A percentile compares a stretch with the other conserved stretches of the same genome.
Conservation (phyloP, 768 basidiomycete species). For the Trametes sanguinea region DNA sequence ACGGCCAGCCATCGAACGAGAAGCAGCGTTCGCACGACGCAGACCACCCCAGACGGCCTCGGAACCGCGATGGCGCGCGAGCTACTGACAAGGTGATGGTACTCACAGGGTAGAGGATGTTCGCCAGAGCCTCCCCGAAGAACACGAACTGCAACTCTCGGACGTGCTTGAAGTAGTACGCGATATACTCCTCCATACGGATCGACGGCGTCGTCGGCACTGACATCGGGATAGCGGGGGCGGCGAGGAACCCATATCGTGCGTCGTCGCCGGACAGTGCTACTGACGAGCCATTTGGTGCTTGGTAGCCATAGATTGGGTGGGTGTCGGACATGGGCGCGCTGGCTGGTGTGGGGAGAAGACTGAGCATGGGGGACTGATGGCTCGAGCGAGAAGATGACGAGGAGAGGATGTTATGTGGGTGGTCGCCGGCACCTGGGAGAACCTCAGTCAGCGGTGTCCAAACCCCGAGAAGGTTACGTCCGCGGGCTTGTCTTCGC, state of each 20-base stretch:
- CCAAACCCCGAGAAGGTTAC: constrained; percentile 19
- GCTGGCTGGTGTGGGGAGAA: constrained; percentile 34
- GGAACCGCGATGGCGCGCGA: neutral
- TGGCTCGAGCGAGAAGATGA: constrained; percentile 32
- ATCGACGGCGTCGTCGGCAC: constrained; percentile 40
- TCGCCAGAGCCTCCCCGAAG: constrained; percentile 59
- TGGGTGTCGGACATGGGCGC: constrained; percentile 9
- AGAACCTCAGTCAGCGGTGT: constrained; percentile 12
- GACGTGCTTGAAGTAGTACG: constrained; percentile 77
- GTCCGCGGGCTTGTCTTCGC: constrained; percentile 13
- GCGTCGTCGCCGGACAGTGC: constrained; percentile 17
- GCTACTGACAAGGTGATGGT: neutral
- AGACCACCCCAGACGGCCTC: neutral
- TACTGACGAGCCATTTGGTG: constrained; percentile 4
- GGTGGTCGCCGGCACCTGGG: constrained; percentile 16
- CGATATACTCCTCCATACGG: constrained; percentile 58
- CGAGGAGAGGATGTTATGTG: constrained; percentile 15
- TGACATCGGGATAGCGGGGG: constrained; percentile 30
- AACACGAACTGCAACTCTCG: constrained; percentile 68
- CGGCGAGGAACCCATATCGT: constrained; percentile 9
- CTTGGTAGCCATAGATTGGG: constrained; percentile 17
- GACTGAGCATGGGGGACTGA: constrained; percentile 35
- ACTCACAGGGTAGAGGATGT: constrained; percentile 67
- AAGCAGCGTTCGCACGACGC: neutral
- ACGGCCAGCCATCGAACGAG: neutral